Percentiles rank a stretch among this genome's conserved stretches.
These are phyloP conservation scores for Setaria viridis DNA, from an alignment of 202 grass and related monocot species.

Conservation along the genomic window DNA sequence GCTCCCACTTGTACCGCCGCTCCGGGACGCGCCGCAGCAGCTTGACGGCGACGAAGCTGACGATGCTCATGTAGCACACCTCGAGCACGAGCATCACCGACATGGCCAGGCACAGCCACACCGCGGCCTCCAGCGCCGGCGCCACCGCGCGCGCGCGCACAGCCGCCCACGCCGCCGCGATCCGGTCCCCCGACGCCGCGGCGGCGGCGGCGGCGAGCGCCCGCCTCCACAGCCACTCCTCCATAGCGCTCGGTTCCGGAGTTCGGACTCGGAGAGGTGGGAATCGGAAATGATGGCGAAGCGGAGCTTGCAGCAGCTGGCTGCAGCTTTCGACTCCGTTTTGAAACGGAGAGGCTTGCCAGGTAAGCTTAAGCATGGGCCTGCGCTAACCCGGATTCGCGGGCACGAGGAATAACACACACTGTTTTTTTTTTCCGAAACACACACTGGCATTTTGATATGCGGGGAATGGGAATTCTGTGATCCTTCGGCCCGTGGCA, in stretches of 20 bases:
- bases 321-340: neutral
- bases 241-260: neutral
- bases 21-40: slow-evolving; percentile 60
- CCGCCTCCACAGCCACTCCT: slow-evolving; percentile 26
- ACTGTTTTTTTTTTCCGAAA: too few species aligned
- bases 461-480: neutral
- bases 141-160: slow-evolving; percentile 57
- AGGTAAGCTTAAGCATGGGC: neutral
- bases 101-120: slow-evolving; percentile 67
- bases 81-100: slow-evolving; percentile 81
- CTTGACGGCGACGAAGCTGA: slow-evolving; percentile 63
- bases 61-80: slow-evolving; percentile 71
- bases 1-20: slow-evolving; percentile 68
- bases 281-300: neutral
- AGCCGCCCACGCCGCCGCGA: slow-evolving; percentile 30
- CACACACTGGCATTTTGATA: neutral
- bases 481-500: neutral
- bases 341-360: neutral
- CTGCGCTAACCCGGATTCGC: neutral
- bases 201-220: neutral
- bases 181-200: slow-evolving; percentile 11
- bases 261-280: neutral
- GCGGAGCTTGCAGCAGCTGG: slow-evolving; percentile 33
- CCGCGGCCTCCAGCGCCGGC: slow-evolving; percentile 52
- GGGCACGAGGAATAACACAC: neutral